Evolutionary conservation across 306 rosid genomes (phyloP).

Genomic region (Neltuma alba): DNA sequence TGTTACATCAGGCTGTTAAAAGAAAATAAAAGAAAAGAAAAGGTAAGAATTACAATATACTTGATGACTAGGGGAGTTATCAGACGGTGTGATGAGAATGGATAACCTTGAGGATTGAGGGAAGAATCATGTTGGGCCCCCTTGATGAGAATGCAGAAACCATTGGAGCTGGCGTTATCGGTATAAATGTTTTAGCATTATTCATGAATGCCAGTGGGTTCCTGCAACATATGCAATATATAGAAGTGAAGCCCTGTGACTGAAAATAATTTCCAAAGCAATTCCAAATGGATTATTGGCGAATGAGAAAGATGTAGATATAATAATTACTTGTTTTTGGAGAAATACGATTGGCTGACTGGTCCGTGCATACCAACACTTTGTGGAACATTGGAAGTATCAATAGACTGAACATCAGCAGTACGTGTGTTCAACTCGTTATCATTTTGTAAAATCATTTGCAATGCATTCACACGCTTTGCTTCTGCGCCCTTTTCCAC

Average conservation of each 20-base stretch:
- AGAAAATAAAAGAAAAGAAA: neutral
- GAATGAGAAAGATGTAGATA: too few species aligned
- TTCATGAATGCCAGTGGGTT: slow-evolving; percentile 41
- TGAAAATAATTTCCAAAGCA: rapidly evolving
- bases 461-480: slow-evolving; percentile 50
- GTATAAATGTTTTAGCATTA: slow-evolving; percentile 37
- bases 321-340: neutral
- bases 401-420: slow-evolving; percentile 48
- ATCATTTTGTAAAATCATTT: slow-evolving; percentile 49
- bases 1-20: neutral
- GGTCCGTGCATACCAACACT: too few species aligned
- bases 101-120: slow-evolving; percentile 58
- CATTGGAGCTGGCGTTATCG: slow-evolving; percentile 51
- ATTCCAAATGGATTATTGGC: too few species aligned
- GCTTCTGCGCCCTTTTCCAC: slow-evolving; percentile 36
- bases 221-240: slow-evolving; percentile 25
- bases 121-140: slow-evolving; percentile 53
- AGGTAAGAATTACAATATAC: too few species aligned
- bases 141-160: slow-evolving; percentile 69
- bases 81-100: neutral
- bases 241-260: neutral
- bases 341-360: neutral
- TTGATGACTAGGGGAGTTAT: too few species aligned
- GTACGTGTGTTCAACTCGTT: slow-evolving; percentile 22
- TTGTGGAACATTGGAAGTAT: slow-evolving; percentile 17